Base-by-base conservation (phyloP, 2,329 filamentous ascomycete genomes). In the Ceratocystis variospora region DNA sequence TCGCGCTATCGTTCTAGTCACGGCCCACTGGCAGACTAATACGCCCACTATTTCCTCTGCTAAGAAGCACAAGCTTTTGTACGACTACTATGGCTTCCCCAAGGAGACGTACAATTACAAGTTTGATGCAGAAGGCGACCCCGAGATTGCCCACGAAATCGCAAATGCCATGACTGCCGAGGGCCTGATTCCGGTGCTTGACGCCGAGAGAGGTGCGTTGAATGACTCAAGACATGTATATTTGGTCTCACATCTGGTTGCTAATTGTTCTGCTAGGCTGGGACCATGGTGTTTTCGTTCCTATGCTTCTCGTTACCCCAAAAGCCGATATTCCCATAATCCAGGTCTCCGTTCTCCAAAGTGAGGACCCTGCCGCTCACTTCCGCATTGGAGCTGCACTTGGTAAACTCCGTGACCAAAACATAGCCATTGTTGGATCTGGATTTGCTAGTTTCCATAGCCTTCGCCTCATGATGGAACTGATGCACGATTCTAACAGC, bases 241-340 rank as follows among this genome's bases (percentile, higher is more conserved):
- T 25, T 5, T 31, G 10, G 31, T 1, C 33, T 59, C 5, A n/a
- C 4, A 8, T 17, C 15, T 10, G 31, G 41, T 10, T 57, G 10
- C 44, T 25, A 17, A 61, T 25, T 19, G 5, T 33, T 44, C 10
- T 37, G 10, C 17, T 12, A 64, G 75, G 79, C 67, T 85, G 82
- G 82, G 82, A 85, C 71, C 83, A 85, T 71, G 83, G 82, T 74
- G 81, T 85, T 67, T 85, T 84, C 72, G 73, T 85, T 31, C 82
- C 82, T 5, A 75, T 85, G 73, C 76, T 79, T 59, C 79, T 85
- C 55, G 78, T 81, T 70, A 73, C 79, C 66, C 82, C 83, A 22
- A 70, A 74, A 53, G 82, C 81, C 69, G 73, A 77, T 66, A 71
- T 82, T 1, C 82, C 83, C 61, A 76, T 85, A 37, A 75, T 85